These are phyloP conservation scores for Globisporangium ultimum DNA, from an alignment of 352 stramenopile species.

Conservation along the genomic window DNA sequence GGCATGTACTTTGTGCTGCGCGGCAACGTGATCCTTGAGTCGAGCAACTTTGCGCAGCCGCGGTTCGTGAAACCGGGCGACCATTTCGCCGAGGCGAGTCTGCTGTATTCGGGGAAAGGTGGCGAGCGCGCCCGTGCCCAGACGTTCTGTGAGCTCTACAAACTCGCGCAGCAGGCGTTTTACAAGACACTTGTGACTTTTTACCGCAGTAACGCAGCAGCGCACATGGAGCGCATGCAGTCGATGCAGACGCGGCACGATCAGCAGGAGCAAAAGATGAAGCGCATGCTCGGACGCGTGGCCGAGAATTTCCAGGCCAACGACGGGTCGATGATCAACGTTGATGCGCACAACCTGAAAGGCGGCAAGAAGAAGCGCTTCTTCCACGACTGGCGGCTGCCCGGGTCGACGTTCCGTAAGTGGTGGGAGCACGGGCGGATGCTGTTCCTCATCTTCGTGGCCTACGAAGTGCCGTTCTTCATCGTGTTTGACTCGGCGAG, in stretches of 20 bases:
- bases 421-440: conserved; percentile 56
- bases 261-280: conserved; percentile 80
- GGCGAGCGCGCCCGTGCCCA: conserved; percentile 57
- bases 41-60: conserved; percentile 17
- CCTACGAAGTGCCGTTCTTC: conserved; percentile 65
- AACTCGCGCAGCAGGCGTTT: conserved; percentile 54
- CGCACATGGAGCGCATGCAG: conserved; percentile 47
- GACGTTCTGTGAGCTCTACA: conserved; percentile 76
- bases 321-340: conserved; percentile 2
- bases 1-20: conserved; percentile 67
- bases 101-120: conserved; percentile 34
- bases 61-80: conserved; percentile 40
- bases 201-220: conserved; percentile 29
- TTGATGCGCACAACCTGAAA: neutral
- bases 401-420: conserved; percentile 53
- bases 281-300: conserved; percentile 57
- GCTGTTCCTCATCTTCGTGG: conserved; percentile 46
- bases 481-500: conserved; percentile 60
- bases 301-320: conserved; percentile 13
- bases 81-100: conserved; percentile 50
- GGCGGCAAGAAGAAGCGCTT: conserved; percentile 1
- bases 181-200: conserved; percentile 50
- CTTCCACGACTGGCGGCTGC: conserved; percentile 39
- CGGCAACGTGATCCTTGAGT: conserved; percentile 46
- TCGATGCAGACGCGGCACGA: conserved; percentile 49